Percentiles rank a stretch among this genome's conserved stretches.
phyloP scores from a whole-genome alignment of 176 grass and related monocot species.

The Raddia guianensis region DNA sequence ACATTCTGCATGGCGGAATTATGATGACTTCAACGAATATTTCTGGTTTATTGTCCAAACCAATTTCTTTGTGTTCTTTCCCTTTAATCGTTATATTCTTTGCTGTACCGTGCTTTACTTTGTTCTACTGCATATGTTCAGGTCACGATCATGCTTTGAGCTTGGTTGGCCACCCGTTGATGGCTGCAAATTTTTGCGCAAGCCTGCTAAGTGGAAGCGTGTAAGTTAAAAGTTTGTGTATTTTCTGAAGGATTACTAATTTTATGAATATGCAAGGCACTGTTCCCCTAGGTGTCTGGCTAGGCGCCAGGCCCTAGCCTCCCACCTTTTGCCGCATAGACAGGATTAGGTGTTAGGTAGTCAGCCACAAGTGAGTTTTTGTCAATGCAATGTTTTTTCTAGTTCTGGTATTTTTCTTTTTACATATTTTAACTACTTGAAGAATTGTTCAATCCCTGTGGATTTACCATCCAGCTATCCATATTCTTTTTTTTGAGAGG shows the following conservation, averaged over 20 bases:
- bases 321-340: no score
- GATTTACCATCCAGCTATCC: no score
- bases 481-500: no score
- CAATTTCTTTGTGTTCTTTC: conserved; percentile 24
- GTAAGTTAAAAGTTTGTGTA: conserved; percentile 52
- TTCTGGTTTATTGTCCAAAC: conserved; percentile 67
- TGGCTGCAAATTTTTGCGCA: conserved; percentile 68
- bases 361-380: neutral
- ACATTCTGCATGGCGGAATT: conserved; percentile 93
- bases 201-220: conserved; percentile 76
- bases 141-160: conserved; percentile 76
- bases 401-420: neutral
- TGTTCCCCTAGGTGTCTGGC: no score
- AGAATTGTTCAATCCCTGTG: no score
- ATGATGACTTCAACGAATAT: conserved; percentile 99
- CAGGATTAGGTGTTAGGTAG: neutral
- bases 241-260: conserved; percentile 8
- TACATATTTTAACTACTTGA: conserved; percentile 9
- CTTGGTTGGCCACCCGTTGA: conserved; percentile 69
- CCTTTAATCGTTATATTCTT: conserved; percentile 10
- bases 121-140: conserved; percentile 40
- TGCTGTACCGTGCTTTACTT: conserved; percentile 21
- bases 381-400: neutral
- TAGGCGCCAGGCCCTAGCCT: no score
- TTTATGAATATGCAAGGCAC: neutral